Evolutionary conservation across 2,329 filamentous ascomycete species (phyloP).

Genomic region (Sporothrix pseudoabietina): DNA sequence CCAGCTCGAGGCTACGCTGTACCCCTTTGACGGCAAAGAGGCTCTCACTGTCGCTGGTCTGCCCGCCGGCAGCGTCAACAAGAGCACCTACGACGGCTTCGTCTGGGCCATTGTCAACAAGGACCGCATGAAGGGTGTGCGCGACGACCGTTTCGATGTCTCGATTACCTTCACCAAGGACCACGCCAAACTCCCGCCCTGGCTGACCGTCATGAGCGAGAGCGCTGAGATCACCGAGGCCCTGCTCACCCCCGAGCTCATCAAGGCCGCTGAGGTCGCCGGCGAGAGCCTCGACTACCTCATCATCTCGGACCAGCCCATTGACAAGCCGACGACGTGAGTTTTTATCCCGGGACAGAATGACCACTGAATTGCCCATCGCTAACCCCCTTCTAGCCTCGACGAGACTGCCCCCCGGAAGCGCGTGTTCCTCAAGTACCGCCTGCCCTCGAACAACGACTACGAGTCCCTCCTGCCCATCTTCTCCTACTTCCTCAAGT

Average conservation of each 20-base stretch:
- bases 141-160: slow-evolving; percentile 91
- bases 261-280: slow-evolving; percentile 74
- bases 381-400: slow-evolving; percentile 55
- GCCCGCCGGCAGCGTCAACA: slow-evolving; percentile 50
- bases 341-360: slow-evolving; percentile 39
- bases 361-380: not conserved
- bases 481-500: slow-evolving; percentile 77
- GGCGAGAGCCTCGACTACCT: slow-evolving; percentile 84
- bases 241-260: slow-evolving; percentile 83
- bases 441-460: slow-evolving; percentile 65
- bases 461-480: slow-evolving; percentile 71
- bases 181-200: slow-evolving; percentile 81
- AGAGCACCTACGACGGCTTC: slow-evolving; percentile 81
- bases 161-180: slow-evolving; percentile 94
- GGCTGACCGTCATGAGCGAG: slow-evolving; percentile 95
- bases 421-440: slow-evolving; percentile 77
- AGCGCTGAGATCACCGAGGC: slow-evolving; percentile 90
- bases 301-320: slow-evolving; percentile 85
- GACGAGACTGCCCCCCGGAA: slow-evolving; percentile 85
- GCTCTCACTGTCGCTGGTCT: slow-evolving; percentile 67
- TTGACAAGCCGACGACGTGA: slow-evolving; percentile 83
- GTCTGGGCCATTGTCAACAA: slow-evolving; percentile 97
- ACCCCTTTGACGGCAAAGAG: slow-evolving; percentile 93
- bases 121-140: slow-evolving; percentile 83
- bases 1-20: slow-evolving; percentile 72